Base-by-base conservation (phyloP, 306 rosid species). In the Argentina anserina region DNA sequence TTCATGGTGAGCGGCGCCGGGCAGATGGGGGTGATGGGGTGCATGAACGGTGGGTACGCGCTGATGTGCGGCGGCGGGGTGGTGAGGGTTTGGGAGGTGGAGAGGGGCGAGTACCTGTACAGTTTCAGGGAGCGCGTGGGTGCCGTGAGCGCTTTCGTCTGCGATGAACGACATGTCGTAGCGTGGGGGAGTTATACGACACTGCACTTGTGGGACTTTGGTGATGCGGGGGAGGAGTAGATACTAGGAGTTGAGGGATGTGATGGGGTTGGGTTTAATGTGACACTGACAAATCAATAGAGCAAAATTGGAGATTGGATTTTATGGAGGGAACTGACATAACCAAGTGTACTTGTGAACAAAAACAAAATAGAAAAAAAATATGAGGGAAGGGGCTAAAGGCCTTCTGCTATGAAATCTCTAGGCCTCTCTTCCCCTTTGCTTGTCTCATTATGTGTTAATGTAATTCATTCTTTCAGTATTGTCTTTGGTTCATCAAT, bases 171-270 rank as follows among this genome's bases (percentile, higher is more conserved):
- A 69, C 91, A 91, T 46, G 89, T 95, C 76, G 97, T 87, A 0
- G 77, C 89, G 6, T 60, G 65, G 0, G 76, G 92, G 0, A 50
- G 72, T 6, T 84, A 87, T 63, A 46, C 82, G 40, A 65, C 49
- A 1, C 73, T 91, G 76, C 90, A 84, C 72, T 59, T 91, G 1
- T 81, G 95, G 90, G 96, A 95, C 81, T 95, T 95, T 76, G 90
- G 95, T 68, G 90, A 92, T 68, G 89, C 83, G 0, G 29, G 18
- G 15, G 45, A 60, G 3, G 26, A 2, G 15, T 5, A 8, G 47
- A 21, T 9, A 13, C 4, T 59, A 29, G 10, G 1, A 40, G 2
- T 15, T 25, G 3, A 12, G 9, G 31, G 61, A 18, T 0, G 15
- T 9, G 63, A 5, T 2, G 36, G 36, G 36, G 36, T 0, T 33